Conservation (phyloP, 345 rosid genomes). For the Excoecaria cochinchinensis region DNA sequence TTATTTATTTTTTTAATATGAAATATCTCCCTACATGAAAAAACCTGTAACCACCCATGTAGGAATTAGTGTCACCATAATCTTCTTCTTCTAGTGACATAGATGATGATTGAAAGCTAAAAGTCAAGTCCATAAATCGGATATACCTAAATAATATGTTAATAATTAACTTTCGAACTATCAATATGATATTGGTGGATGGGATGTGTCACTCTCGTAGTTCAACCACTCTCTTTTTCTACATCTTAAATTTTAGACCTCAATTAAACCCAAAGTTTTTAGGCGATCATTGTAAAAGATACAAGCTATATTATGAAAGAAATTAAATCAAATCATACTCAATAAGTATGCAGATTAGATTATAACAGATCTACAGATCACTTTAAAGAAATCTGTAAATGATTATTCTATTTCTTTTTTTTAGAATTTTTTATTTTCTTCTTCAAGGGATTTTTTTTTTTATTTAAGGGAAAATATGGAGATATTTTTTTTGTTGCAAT, state of each 20-base stretch:
- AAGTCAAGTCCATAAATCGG: neutral
- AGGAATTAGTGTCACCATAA: conserved; percentile 2
- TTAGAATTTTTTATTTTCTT: no score
- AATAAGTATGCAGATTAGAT: no score
- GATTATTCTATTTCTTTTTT: no score
- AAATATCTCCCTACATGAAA: neutral
- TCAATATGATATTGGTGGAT: conserved; percentile 2
- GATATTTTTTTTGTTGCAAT: no score
- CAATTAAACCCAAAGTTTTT: no score
- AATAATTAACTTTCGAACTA: neutral
- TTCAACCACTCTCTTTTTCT: neutral
- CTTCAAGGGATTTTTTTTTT: no score
- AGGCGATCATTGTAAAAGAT: no score
- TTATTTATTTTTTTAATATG: conserved; percentile 15
- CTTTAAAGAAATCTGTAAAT: no score
- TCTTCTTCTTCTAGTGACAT: neutral
- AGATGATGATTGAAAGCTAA: conserved; percentile 2
- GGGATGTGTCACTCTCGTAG: conserved; percentile 12
- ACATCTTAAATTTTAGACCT: neutral
- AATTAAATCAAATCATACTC: no score
- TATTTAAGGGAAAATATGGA: no score
- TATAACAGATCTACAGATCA: no score
- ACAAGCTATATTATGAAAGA: no score
- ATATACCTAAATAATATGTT: neutral
- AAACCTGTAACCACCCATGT: neutral